These are phyloP conservation scores for Curvularia sp. DNA, from an alignment of 2,329 filamentous ascomycete genomes.

Conservation along the genomic window DNA sequence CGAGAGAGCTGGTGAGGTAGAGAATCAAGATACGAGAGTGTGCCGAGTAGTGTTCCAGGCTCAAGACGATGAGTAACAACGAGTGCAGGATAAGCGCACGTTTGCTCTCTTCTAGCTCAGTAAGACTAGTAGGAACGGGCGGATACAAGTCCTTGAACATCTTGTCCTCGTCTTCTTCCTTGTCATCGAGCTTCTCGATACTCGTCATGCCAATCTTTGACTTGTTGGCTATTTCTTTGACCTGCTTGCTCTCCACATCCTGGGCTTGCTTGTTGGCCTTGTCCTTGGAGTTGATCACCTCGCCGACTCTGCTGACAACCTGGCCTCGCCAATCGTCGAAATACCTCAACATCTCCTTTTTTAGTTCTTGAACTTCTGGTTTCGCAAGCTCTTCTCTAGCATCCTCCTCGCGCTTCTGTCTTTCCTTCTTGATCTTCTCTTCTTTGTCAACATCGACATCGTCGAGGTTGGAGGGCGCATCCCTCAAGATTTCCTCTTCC, in stretches of 20 bases:
- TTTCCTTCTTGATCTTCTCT: conserved; percentile 43
- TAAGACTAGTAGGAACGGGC: conserved; percentile 58
- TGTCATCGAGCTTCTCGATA: conserved; percentile 35
- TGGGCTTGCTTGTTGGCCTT: conserved; percentile 43
- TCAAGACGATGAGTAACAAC: conserved; percentile 74
- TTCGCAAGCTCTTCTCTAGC: conserved; percentile 59
- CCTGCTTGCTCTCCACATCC: conserved; percentile 31
- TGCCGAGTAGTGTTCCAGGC: conserved; percentile 77
- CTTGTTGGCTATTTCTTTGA: conserved; percentile 40
- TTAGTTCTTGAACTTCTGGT: conserved; percentile 68
- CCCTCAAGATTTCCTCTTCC: conserved; percentile 33
- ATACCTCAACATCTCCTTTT: conserved; percentile 70
- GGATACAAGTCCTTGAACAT: conserved; percentile 52
- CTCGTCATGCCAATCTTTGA: conserved; percentile 35
- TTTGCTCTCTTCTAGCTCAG: conserved; percentile 66
- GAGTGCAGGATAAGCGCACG: conserved; percentile 74
- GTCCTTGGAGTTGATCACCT: conserved; percentile 61
- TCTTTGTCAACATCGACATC: conserved; percentile 42
- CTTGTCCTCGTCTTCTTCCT: conserved; percentile 46
- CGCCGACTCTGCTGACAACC: conserved; percentile 73
- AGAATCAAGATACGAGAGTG: conserved; percentile 76
- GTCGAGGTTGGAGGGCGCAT: conserved; percentile 33
- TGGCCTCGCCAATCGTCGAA: conserved; percentile 82
- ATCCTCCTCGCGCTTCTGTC: conserved; percentile 41
- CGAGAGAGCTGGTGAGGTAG: conserved; percentile 72